Percentiles rank a stretch among this genome's conserved stretches.
Evolutionary conservation across 2,329 filamentous ascomycete genomes (phyloP).

Genomic region (Aureobasidium sp.): DNA sequence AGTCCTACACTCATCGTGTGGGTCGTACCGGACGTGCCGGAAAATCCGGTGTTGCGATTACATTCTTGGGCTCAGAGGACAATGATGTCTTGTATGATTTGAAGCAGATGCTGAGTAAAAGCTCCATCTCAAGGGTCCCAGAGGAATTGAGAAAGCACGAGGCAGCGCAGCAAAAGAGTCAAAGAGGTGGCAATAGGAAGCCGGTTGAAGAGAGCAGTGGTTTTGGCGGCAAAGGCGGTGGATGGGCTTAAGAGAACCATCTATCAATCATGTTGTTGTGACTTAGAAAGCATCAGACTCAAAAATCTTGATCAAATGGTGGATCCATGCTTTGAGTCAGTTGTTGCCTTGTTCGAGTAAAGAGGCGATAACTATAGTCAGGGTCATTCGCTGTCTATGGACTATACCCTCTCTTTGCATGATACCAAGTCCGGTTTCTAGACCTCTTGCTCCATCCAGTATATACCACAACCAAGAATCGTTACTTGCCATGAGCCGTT

Average conservation of each 20-base stretch:
- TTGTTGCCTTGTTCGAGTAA: no score
- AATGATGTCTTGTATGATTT: constrained; percentile 82
- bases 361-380: no score
- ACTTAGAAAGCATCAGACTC: no score
- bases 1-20: constrained; percentile 93
- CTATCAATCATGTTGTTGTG: background rate
- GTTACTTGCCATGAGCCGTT: no score
- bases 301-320: no score
- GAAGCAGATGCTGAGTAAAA: constrained; percentile 92
- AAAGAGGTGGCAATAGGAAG: constrained; percentile 44
- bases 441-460: no score
- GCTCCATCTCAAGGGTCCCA: constrained; percentile 76
- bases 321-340: no score
- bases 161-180: constrained; percentile 74
- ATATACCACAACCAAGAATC: no score
- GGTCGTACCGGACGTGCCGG: constrained; percentile 95
- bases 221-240: constrained; percentile 31
- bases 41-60: constrained; percentile 93
- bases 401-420: no score
- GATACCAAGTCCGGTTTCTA: no score
- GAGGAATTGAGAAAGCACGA: constrained; percentile 88
- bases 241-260: constrained; percentile 20
- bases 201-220: constrained; percentile 30
- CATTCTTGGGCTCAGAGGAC: constrained; percentile 89
- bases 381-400: no score